These are phyloP conservation scores for Cocos nucifera DNA, from an alignment of 176 grass and related monocot species.

Conservation along the genomic window DNA sequence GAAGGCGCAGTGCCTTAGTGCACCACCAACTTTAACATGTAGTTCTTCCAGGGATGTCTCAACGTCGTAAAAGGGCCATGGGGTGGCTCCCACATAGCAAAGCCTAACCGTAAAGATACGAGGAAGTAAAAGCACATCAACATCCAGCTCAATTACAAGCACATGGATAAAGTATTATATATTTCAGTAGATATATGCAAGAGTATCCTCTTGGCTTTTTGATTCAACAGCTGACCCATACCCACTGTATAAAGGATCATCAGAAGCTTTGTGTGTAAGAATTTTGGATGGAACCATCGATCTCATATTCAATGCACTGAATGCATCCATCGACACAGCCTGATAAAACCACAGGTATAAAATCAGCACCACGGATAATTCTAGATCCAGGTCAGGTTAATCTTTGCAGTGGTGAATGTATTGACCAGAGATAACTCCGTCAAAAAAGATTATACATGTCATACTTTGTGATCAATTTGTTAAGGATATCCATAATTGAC, in stretches of 20 bases:
- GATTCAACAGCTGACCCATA: slow-evolving; percentile 81
- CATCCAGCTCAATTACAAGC: slow-evolving; percentile 9
- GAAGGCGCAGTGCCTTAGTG: slow-evolving; percentile 87
- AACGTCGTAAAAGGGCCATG: slow-evolving; percentile 73
- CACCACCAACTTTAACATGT: slow-evolving; percentile 77
- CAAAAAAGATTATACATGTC: too few relatives aligned
- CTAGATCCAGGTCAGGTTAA: too few relatives aligned
- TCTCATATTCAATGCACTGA: slow-evolving; percentile 83
- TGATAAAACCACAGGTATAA: slow-evolving; percentile 6
- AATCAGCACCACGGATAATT: too few relatives aligned
- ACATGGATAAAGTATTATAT: slow-evolving; percentile 13
- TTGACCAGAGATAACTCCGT: too few relatives aligned
- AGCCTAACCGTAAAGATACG: slow-evolving; percentile 50
- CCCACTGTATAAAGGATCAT: slow-evolving; percentile 89
- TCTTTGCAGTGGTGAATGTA: too few relatives aligned
- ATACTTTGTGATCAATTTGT: too few relatives aligned
- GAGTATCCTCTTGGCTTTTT: slow-evolving; percentile 63
- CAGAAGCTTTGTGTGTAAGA: slow-evolving; percentile 77
- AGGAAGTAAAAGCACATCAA: slow-evolving; percentile 16
- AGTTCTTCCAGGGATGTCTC: slow-evolving; percentile 84
- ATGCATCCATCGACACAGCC: slow-evolving; percentile 86
- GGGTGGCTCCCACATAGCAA: slow-evolving; percentile 92
- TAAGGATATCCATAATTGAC: too few relatives aligned
- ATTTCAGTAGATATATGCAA: slow-evolving; percentile 39
- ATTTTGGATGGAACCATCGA: slow-evolving; percentile 97